Evolutionary conservation across 2,329 filamentous ascomycete genomes (phyloP).

Genomic region (Sphaceloma murrayae): DNA sequence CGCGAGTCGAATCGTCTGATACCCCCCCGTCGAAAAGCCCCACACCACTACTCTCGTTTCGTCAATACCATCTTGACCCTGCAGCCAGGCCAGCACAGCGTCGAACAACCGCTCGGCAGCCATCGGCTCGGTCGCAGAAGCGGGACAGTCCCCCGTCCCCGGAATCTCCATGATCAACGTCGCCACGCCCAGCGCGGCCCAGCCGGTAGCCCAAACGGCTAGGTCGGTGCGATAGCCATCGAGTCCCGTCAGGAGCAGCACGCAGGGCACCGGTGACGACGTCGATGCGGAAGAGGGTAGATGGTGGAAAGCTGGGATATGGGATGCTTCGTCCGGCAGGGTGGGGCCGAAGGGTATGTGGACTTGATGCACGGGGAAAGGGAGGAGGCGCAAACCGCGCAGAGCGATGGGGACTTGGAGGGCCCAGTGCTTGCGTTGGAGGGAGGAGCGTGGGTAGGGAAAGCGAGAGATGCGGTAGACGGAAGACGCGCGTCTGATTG

Average conservation of each 20-base stretch:
- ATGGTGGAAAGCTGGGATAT: constrained; percentile 57
- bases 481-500: constrained; percentile 50
- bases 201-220: constrained; percentile 43
- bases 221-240: constrained; percentile 52
- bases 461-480: constrained; percentile 67
- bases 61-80: constrained; percentile 39
- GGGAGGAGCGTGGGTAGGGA: constrained; percentile 42
- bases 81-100: constrained; percentile 47
- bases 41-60: constrained; percentile 42
- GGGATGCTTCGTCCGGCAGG: constrained; percentile 41
- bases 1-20: constrained; percentile 48
- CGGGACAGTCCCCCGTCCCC: constrained; percentile 49
- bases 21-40: constrained; percentile 51
- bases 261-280: constrained; percentile 39
- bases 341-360: constrained; percentile 49
- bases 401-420: constrained; percentile 55
- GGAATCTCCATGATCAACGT: constrained; percentile 48
- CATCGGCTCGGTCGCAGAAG: constrained; percentile 36
- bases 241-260: constrained; percentile 50
- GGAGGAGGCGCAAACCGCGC: constrained; percentile 44
- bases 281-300: constrained; percentile 41
- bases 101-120: constrained; percentile 46
- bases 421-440: constrained; percentile 54
- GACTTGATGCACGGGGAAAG: constrained; percentile 52
- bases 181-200: constrained; percentile 41